phyloP scores from a whole-genome alignment of 148 eudicot genomes.

The Dianthus caryophyllus region DNA sequence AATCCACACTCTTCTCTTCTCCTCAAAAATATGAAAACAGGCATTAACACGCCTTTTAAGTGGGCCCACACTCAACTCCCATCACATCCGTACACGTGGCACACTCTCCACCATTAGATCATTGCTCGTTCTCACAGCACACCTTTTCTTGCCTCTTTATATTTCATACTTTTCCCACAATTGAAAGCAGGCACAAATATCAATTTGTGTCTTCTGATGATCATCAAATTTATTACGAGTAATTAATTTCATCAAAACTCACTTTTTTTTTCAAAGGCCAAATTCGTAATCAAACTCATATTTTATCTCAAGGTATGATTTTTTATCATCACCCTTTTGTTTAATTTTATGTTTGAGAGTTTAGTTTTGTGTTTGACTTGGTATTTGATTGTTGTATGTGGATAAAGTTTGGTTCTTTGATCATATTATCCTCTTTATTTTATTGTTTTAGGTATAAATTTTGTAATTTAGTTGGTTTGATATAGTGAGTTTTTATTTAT shows the following conservation, averaged over 20 bases:
- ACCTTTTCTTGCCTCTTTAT: slow-evolving; percentile 17
- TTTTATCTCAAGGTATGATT: slow-evolving; percentile 17
- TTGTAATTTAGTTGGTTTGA: too few relatives aligned
- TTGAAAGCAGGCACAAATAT: slow-evolving; percentile 32
- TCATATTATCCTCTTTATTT: slow-evolving; percentile 10
- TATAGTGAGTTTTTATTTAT: too few relatives aligned
- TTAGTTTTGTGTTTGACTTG: background rate
- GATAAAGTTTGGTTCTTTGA: background rate
- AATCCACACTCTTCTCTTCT: slow-evolving; percentile 5
- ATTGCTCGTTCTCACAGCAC: background rate
- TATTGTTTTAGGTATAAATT: too few relatives aligned
- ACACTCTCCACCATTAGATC: background rate
- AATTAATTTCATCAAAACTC: background rate
- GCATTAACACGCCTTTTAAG: slow-evolving; percentile 13
- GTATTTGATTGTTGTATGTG: slow-evolving; percentile 6
- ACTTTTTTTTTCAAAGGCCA: too few relatives aligned
- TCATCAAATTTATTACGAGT: too few relatives aligned
- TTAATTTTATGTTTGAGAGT: background rate
- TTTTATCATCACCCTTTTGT: background rate
- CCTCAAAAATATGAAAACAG: background rate
- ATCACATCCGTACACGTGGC: slow-evolving; percentile 30
- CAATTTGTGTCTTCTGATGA: slow-evolving; percentile 30
- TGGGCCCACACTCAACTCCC: slow-evolving; percentile 12
- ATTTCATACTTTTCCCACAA: slow-evolving; percentile 9
- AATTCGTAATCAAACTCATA: background rate